Evolutionary conservation across 164 flowering plant genomes (phyloP).

Genomic region (Warburgia ugandensis): DNA sequence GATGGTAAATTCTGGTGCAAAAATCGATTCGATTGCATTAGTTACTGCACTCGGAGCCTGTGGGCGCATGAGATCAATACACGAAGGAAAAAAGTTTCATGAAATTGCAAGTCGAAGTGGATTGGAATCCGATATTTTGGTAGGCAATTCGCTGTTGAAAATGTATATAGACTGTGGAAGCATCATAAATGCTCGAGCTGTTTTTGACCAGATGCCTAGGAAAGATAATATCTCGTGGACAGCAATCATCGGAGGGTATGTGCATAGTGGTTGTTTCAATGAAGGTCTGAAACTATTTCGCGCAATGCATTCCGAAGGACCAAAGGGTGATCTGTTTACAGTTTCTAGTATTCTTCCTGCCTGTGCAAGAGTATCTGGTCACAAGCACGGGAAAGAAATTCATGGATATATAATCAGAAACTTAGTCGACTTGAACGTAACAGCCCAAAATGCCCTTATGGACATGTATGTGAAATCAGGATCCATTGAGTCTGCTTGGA

Average conservation of each 20-base stretch:
- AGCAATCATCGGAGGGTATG: constrained; percentile 36
- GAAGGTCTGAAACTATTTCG: constrained; percentile 55
- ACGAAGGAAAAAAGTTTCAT: constrained; percentile 41
- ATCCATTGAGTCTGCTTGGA: constrained; percentile 35
- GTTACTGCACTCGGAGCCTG: constrained; percentile 48
- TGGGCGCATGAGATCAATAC: constrained; percentile 30
- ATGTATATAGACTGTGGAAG: constrained; percentile 58
- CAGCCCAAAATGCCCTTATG: constrained; percentile 46
- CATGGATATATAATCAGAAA: constrained; percentile 47
- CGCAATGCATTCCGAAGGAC: constrained; percentile 36
- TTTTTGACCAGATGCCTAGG: constrained; percentile 39
- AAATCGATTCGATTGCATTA: constrained; percentile 45
- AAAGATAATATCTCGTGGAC: constrained; percentile 69
- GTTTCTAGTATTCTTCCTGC: constrained; percentile 57
- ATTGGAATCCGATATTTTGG: constrained; percentile 41
- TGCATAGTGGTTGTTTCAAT: constrained; percentile 51
- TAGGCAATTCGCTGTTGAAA: constrained; percentile 50
- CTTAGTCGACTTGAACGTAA: constrained; percentile 23
- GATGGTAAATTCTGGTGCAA: constrained; percentile 26
- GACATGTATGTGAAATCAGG: constrained; percentile 84
- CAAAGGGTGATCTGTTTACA: constrained; percentile 39
- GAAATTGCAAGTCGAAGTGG: constrained; percentile 31
- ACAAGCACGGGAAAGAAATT: constrained; percentile 57
- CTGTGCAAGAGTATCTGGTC: constrained; percentile 55
- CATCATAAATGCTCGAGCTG: constrained; percentile 35